Evolutionary conservation across 2,329 filamentous ascomycete species (phyloP).

Genomic region (Lachnellula hyalina): DNA sequence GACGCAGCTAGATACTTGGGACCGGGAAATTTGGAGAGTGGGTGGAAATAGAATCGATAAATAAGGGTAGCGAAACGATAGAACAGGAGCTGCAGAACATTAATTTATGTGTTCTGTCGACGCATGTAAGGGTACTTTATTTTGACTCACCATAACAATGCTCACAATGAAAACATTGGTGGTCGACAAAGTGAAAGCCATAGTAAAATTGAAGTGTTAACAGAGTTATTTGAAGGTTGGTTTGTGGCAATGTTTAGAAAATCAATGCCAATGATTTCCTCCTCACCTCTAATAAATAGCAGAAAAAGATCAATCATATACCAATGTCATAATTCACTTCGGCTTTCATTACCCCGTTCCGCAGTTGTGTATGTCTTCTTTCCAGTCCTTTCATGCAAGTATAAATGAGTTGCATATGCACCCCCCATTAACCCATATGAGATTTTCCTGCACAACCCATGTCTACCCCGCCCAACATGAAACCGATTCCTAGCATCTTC

Average conservation of each 20-base stretch:
- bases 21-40: conserved; percentile 28
- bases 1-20: conserved; percentile 17
- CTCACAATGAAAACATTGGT: not conserved
- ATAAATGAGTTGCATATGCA: no score
- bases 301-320: no score
- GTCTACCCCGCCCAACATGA: not conserved
- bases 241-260: not conserved
- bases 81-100: not conserved
- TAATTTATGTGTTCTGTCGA: not conserved
- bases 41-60: conserved; percentile 23
- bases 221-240: not conserved
- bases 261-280: not conserved
- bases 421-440: no score
- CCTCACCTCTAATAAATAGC: not conserved
- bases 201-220: not conserved
- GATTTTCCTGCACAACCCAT: no score
- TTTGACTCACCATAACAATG: not conserved
- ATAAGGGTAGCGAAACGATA: not conserved
- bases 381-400: no score
- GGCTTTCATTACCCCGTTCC: no score
- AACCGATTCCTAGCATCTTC: not conserved
- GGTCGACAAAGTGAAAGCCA: not conserved
- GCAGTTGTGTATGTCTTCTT: no score
- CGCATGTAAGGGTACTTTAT: not conserved
- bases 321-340: no score